Evolutionary conservation across 768 basidiomycete species (phyloP).

Genomic region (Cytidiella melzeri): DNA sequence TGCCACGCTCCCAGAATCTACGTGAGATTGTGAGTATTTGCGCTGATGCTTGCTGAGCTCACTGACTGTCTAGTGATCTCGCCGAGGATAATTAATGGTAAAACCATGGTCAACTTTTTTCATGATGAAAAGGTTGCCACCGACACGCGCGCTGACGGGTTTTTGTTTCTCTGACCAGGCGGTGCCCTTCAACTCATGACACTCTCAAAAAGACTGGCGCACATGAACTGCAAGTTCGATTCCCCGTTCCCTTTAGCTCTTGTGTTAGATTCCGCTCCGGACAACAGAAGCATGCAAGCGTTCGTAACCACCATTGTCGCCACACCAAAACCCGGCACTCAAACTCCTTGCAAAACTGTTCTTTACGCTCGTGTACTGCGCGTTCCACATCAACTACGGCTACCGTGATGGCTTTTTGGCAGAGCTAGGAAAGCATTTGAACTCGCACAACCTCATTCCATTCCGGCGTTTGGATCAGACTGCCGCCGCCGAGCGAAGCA

Average conservation of each 20-base stretch:
- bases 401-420: constrained; percentile 6
- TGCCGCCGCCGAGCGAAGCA: neutral
- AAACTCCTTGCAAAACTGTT: constrained; percentile 9
- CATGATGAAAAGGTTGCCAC: neutral
- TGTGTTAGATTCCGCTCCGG: constrained; percentile 15
- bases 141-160: too few relatives aligned
- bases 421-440: constrained; percentile 11
- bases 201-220: constrained; percentile 14
- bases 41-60: constrained; percentile 10
- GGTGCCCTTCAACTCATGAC: constrained; percentile 17
- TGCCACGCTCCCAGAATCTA: neutral
- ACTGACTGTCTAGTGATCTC: constrained; percentile 21
- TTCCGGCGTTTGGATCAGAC: neutral
- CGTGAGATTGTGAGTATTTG: constrained; percentile 10
- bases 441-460: constrained; percentile 12
- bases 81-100: constrained; percentile 16
- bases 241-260: constrained; percentile 11
- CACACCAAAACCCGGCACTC: constrained; percentile 1
- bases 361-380: constrained; percentile 12
- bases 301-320: constrained; percentile 13
- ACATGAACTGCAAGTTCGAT: neutral
- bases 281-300: constrained; percentile 14
- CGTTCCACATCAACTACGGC: constrained; percentile 15
- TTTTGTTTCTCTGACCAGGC: constrained; percentile 5
- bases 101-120: neutral